Evolutionary conservation across 139 green algal genomes (phyloP).

Genomic region (Chlamydomonas sphaeroides): DNA sequence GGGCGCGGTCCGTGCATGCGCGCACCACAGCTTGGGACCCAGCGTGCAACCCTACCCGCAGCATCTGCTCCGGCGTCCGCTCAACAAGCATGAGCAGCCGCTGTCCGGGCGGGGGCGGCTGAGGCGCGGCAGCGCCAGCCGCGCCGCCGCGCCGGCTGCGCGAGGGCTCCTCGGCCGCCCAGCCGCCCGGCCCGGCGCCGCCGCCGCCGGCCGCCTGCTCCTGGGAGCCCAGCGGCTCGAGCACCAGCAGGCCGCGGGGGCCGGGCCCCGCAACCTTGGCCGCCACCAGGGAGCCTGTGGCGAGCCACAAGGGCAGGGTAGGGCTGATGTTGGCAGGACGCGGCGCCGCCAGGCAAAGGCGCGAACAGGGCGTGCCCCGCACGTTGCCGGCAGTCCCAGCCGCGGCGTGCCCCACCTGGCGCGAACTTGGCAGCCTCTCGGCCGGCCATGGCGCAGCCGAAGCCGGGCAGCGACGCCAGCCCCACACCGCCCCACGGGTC

Average conservation of each 20-base stretch:
- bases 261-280: background rate
- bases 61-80: slow-evolving; percentile 47
- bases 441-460: slow-evolving; percentile 14
- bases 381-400: background rate
- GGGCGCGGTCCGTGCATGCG: too few species aligned
- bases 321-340: too few species aligned
- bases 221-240: slow-evolving; percentile 37
- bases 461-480: slow-evolving; percentile 43
- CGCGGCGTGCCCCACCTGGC: background rate
- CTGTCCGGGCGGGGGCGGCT: background rate
- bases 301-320: too few species aligned
- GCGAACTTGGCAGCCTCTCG: slow-evolving; percentile 11
- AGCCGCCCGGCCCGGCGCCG: background rate
- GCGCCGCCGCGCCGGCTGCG: background rate
- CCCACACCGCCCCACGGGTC: slow-evolving; percentile 30
- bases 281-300: slow-evolving; percentile 9
- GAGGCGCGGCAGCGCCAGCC: background rate
- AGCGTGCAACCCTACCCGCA: slow-evolving; percentile 22
- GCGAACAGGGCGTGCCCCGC: background rate
- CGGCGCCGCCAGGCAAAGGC: background rate
- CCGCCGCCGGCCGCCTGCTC: too few species aligned
- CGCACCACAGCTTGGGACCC: background rate
- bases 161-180: background rate
- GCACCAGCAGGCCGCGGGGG: slow-evolving; percentile 33
- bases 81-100: slow-evolving; percentile 47